Percentiles rank a stretch among this genome's conserved stretches.
Conservation (phyloP, 1,284 basidiomycete genomes). For the Vanrija sp. region DNA sequence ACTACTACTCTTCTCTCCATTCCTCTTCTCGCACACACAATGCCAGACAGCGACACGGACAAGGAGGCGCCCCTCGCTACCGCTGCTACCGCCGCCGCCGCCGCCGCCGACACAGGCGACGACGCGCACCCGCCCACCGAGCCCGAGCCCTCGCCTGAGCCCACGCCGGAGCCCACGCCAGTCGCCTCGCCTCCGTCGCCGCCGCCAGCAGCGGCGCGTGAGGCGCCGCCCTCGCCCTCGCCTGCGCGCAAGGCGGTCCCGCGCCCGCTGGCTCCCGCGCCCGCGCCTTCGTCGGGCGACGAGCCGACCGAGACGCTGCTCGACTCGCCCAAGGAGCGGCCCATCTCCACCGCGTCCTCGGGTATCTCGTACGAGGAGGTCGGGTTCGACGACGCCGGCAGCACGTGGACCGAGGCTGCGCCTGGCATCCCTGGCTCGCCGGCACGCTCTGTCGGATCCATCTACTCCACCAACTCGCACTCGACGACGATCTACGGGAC, state of each 20-base stretch:
- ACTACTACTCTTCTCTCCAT: too few species aligned
- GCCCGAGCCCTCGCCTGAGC: too few species aligned
- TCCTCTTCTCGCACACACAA: too few species aligned
- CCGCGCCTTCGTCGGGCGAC: not conserved
- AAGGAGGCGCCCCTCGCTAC: not conserved
- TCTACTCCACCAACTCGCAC: not conserved
- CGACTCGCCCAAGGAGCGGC: not conserved
- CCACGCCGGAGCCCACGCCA: too few species aligned
- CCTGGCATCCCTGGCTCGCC: not conserved
- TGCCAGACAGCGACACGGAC: not conserved
- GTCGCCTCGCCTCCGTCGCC: not conserved
- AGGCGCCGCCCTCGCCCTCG: not conserved
- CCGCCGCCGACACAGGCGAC: not conserved
- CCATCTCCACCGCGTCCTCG: not conserved
- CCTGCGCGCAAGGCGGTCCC: not conserved
- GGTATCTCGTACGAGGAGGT: conserved; percentile 16
- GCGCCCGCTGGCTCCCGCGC: not conserved
- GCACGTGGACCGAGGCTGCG: conserved; percentile 16
- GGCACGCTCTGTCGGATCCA: not conserved
- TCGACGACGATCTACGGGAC: not conserved
- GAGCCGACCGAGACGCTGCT: not conserved
- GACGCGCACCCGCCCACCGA: not conserved
- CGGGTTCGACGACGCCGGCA: conserved; percentile 15
- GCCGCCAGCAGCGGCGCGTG: not conserved
- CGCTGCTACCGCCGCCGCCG: too few species aligned